Evolutionary conservation across 2,329 filamentous ascomycete genomes (phyloP).

Genomic region (Triangularia verruculosa): DNA sequence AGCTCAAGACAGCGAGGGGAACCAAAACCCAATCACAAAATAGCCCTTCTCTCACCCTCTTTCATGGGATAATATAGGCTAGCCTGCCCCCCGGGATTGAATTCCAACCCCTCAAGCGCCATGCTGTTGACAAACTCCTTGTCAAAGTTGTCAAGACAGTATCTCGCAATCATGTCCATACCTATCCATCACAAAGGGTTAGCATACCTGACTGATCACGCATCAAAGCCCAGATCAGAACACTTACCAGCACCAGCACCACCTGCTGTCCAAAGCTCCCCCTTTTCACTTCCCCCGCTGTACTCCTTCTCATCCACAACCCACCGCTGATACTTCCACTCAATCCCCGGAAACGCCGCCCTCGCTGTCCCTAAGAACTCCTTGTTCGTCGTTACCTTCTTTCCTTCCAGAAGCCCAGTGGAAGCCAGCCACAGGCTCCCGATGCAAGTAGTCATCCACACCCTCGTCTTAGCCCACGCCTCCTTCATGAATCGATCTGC

Average conservation of each 20-base stretch:
- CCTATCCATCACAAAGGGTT: slow-evolving; percentile 7
- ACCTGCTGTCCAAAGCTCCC: slow-evolving; percentile 39
- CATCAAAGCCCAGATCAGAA: not conserved
- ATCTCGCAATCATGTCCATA: slow-evolving; percentile 25
- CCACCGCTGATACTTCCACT: slow-evolving; percentile 41
- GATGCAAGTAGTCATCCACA: slow-evolving; percentile 37
- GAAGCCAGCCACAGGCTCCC: slow-evolving; percentile 40
- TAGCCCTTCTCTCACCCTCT: not conserved
- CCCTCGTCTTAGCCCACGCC: slow-evolving; percentile 34
- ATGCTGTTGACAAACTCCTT: slow-evolving; percentile 19
- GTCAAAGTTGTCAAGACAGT: slow-evolving; percentile 22
- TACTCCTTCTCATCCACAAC: slow-evolving; percentile 35
- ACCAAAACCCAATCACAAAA: not conserved
- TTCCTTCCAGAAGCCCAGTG: slow-evolving; percentile 36
- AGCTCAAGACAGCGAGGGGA: not conserved
- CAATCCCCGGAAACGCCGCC: slow-evolving; percentile 32
- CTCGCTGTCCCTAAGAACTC: slow-evolving; percentile 29
- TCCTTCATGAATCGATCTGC: slow-evolving; percentile 38
- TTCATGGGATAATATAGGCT: slow-evolving; percentile 17
- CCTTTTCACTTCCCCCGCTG: slow-evolving; percentile 24
- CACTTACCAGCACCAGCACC: slow-evolving; percentile 37
- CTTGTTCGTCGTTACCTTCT: slow-evolving; percentile 40
- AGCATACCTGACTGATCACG: not conserved
- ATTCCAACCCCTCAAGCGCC: slow-evolving; percentile 17
- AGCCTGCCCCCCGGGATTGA: slow-evolving; percentile 11